Conservation (phyloP, 225 moss, liverwort and hornwort species). For the Antitrichia curtipendula region DNA sequence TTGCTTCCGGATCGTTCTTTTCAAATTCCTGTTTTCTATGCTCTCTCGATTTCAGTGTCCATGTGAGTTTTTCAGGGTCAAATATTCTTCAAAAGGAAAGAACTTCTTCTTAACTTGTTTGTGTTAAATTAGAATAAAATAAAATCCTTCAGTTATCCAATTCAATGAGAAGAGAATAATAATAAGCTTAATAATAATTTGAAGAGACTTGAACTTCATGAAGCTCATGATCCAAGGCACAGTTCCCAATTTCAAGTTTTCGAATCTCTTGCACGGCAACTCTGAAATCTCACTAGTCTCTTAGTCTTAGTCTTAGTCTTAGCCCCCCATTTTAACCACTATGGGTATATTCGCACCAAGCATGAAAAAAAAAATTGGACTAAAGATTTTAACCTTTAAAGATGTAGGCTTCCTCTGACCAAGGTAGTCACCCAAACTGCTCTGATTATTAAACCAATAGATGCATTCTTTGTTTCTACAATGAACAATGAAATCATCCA, state of each 20-base stretch:
- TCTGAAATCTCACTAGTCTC: background rate
- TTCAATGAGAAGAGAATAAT: background rate
- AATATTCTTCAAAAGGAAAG: background rate
- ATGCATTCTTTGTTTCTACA: background rate
- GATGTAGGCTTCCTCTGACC: accelerated
- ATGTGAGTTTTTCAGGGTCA: background rate
- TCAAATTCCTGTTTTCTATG: background rate
- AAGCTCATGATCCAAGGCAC: background rate
- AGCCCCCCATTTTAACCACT: background rate
- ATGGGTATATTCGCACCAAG: background rate
- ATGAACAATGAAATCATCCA: background rate
- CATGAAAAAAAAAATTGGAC: background rate
- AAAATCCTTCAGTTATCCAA: background rate
- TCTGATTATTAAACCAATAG: background rate
- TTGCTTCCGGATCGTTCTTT: background rate
- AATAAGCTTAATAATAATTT: background rate
- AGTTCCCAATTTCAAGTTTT: background rate
- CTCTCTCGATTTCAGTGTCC: background rate
- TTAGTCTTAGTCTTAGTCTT: background rate
- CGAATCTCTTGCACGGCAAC: background rate
- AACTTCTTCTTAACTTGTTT: too few species aligned
- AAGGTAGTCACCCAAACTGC: background rate
- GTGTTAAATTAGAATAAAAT: background rate
- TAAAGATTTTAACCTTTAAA: background rate
- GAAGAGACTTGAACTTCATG: background rate